Percentiles rank a stretch among this genome's conserved stretches.
phyloP scores from a whole-genome alignment of 2,329 filamentous ascomycete species.

The Epichloe sp. region DNA sequence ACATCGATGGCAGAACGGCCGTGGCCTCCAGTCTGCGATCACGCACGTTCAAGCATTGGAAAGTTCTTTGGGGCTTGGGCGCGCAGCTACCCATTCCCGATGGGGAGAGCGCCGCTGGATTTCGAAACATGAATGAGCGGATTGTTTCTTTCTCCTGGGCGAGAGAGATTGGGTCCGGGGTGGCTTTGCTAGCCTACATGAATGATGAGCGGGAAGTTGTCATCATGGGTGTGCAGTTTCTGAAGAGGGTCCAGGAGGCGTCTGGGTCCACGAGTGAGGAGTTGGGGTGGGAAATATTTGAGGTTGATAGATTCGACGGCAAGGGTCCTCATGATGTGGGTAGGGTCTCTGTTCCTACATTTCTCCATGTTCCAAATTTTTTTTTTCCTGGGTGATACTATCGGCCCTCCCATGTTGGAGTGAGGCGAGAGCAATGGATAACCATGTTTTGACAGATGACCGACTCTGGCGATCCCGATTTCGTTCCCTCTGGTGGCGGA shows the following conservation, averaged over 20 bases:
- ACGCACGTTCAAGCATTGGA: slow-evolving; percentile 35
- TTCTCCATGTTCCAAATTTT: not conserved
- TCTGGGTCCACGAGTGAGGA: slow-evolving; percentile 13
- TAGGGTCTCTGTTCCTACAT: not conserved
- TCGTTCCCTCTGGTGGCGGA: slow-evolving; percentile 31
- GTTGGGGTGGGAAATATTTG: slow-evolving; percentile 34
- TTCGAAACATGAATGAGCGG: slow-evolving; percentile 27
- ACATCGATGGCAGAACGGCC: slow-evolving; percentile 17
- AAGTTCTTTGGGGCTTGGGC: slow-evolving; percentile 42
- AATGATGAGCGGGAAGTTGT: slow-evolving; percentile 38
- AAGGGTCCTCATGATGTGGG: slow-evolving; percentile 28
- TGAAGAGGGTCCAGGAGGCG: slow-evolving; percentile 10
- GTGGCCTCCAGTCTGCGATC: slow-evolving; percentile 19
- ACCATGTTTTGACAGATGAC: slow-evolving; percentile 10
- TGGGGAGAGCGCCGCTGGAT: slow-evolving; percentile 17
- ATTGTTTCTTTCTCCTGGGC: slow-evolving; percentile 43
- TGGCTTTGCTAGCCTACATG: slow-evolving; percentile 35
- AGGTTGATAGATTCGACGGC: slow-evolving; percentile 35
- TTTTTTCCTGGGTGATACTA: not conserved
- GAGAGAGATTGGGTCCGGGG: slow-evolving; percentile 25
- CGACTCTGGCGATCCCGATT: slow-evolving; percentile 33
- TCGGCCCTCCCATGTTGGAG: too few relatives aligned
- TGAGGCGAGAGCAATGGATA: not conserved
- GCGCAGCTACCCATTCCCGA: slow-evolving; percentile 36
- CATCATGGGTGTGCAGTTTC: slow-evolving; percentile 35